phyloP scores from a whole-genome alignment of 257 asterid species.

The Osmanthus fragrans region DNA sequence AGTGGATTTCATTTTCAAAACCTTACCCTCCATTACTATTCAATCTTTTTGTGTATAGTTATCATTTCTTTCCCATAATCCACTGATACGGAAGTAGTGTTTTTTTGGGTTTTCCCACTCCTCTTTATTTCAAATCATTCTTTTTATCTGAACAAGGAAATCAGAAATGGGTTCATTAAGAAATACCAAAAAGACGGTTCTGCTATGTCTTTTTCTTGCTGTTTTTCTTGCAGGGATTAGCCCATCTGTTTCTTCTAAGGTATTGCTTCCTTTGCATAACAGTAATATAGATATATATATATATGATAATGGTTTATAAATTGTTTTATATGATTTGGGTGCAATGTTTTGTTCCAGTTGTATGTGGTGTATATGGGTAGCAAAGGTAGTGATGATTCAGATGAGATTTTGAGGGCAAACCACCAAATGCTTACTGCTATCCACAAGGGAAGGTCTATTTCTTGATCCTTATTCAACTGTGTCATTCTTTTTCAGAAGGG shows the following conservation, averaged over 20 bases:
- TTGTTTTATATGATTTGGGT: not conserved
- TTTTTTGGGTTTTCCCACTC: constrained; percentile 16
- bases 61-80: constrained; percentile 9
- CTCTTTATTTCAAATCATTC: constrained; percentile 24
- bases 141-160: constrained; percentile 18
- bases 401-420: constrained; percentile 71
- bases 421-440: constrained; percentile 69
- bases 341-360: constrained; percentile 44
- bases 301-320: not conserved
- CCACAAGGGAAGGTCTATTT: constrained; percentile 74
- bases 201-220: constrained; percentile 38
- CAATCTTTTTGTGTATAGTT: constrained; percentile 14
- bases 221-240: constrained; percentile 45
- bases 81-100: constrained; percentile 22
- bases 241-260: constrained; percentile 73
- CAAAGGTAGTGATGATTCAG: constrained; percentile 65
- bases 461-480: not conserved
- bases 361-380: constrained; percentile 97
- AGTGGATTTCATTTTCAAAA: constrained; percentile 14
- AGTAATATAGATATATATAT: not conserved
- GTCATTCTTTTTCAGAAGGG: not conserved
- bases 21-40: not conserved
- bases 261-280: constrained; percentile 16
- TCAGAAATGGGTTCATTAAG: constrained; percentile 52
- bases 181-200: constrained; percentile 29